Base-by-base conservation (phyloP, 306 rosid genomes). In the Quercus agrifolia region DNA sequence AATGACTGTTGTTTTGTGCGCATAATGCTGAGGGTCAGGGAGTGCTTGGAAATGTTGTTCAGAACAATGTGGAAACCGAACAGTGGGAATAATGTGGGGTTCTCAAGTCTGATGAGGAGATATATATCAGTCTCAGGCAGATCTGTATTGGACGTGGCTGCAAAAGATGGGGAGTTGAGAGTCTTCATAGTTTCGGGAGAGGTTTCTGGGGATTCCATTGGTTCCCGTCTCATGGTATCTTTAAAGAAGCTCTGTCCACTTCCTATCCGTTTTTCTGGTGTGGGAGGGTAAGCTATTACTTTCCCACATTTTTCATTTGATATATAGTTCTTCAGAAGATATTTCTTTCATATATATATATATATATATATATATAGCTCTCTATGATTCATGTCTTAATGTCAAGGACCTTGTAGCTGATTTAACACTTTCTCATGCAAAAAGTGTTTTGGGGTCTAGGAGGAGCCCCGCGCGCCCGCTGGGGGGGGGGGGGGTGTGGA, bases 151-250 rank as follows among this genome's bases (percentile, higher is more conserved):
- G 93, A 90, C 18, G 77, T 79, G 84, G 94, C 97, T 46, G 77
- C 82, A 14, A 90, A 70, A 85, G 93, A 87, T 57, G 95, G 95
- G 46, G 97, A 94, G 80, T 86, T 94, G 56, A 91, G 97, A 84
- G 88, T 91, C 31, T 94, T 92, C 85, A 55, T 94, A 51, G 97
- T 94, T 56, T 86, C 92, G 12, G 99, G 99, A 35, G 97, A 92
- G 79, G 97, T 91, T 81, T 94, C 97, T 31, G 97, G 97, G n/a
- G 99, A 94, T 67, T 83, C 89, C 71, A 92, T 91, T 33, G 99
- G 91, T 68, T 90, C 97, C 81, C 92, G 97, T 79, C 87, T 88
- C 66, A 92, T 94, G 99, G 82, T 87, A 25, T 91, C 95, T 18
- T 85, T 91, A 21, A 87, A 85, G 79, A 86, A 81, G 66, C 88